Base-by-base conservation (phyloP, 164 flowering plant genomes). In the Chimonanthus salicifolius region DNA sequence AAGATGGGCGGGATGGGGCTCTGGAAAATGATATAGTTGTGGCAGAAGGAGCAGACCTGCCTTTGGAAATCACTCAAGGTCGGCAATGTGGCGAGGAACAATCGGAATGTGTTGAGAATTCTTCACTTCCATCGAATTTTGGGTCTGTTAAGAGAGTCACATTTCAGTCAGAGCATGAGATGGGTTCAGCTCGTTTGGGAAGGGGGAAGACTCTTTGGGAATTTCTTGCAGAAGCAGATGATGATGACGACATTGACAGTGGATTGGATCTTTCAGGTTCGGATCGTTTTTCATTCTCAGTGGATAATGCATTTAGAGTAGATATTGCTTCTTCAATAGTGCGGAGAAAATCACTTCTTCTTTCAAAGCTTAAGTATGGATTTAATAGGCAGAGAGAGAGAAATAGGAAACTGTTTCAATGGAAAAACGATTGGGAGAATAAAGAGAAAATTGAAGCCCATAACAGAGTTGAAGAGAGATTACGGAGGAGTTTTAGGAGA, bases 181-280 rank as follows among this genome's bases (percentile, higher is more conserved):
- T 67, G 43, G 88, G 75, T 58, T 69, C 66, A 54, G 60, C 60
- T 33, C 33, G 33, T 33, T 33, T 33, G 33, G 84, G 81, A 72
- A 83, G 79, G 66, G 72, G 92, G 78, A 88, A 88, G 83, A 80
- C 88, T 68, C 85, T 96, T 10, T 89, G 94, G 95, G 97, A 96
- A 72, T 87, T 83, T 82, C 87, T 96, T 2, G 93, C 94, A 0
- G 99, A 94, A 80, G 95, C 83, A 44, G 90, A 87, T 3, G 80
- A 85, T 2, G 96, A 90, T 49, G 94, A 95, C 49, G 77, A 47
- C 20, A 5, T 13, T 11, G 99, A 47, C 20, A 5, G 60, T 11
- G 99, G 97, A 11, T 84, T 94, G 60, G 97, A 94, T 81, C 89
- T 96, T 69, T 96, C 98, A 1, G 99, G 98, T 16, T 94, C 99